Base-by-base conservation (phyloP, 2,329 filamentous ascomycete species). In the Calonectria montana region DNA sequence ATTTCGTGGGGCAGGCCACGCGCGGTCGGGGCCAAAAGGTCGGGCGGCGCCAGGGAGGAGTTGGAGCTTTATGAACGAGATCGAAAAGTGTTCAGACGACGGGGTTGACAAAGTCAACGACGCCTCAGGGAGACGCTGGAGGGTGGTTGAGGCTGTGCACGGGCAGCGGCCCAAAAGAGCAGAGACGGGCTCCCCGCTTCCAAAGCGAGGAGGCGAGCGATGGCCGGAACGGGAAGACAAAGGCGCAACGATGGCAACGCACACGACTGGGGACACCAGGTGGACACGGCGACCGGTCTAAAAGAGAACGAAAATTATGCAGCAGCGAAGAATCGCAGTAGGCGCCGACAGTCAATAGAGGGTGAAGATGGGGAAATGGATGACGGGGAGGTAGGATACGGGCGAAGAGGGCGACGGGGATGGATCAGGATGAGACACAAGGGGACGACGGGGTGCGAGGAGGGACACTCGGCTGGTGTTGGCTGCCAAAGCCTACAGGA, bases 71-170 rank as follows among this genome's bases (percentile, higher is more conserved):
- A 77, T 57, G 66, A 21, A 74, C 48, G 67, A 53, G 71, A 64
- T 72, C 66, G 67, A 67, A 73, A 75, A 69, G 71, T 70, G 74
- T 76, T 62, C 37, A 59, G 53, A 66, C 43, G 53, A 59, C 68
- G 74, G 71, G 67, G 73, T 78, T 72, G 71, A 73, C 70, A 76
- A 77, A 77, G 75, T 78, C 72, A 72, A 74, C 77, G 77, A 79
- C 76, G 76, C 70, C 73, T 53, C 50, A 50, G 27, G 59, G 59
- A 70, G 67, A 65, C 63, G 70, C 70, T 62, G 77, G 53, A 69
- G 70, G 73, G 73, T 74, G 72, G 77, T 78, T 80, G 78, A 80
- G 78, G 78, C 78, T 79, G 78, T 80, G 78, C 78, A 80, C 78
- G 76, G 77, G 78, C 76, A 73, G 75, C 72, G 74, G 71, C 73